Percentiles rank a stretch among this genome's conserved stretches.
Conservation (phyloP, 176 grass and related monocot genomes). For the Oropetium thomaeum region DNA sequence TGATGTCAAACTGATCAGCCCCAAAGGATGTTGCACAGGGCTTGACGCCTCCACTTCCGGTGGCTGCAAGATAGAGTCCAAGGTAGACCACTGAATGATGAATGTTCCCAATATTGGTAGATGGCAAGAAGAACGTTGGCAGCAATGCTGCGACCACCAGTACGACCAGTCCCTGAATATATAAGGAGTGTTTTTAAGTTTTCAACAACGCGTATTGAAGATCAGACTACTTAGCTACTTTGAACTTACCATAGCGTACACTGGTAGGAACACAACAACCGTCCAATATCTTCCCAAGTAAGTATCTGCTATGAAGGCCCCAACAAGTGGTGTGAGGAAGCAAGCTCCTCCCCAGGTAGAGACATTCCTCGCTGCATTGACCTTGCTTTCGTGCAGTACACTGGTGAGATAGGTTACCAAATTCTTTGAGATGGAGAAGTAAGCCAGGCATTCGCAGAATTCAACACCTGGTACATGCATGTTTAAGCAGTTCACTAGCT, state of each 20-base stretch:
- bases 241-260: not conserved
- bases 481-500: not conserved
- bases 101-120: too few species aligned
- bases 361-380: not conserved
- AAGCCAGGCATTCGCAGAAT: not conserved
- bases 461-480: constrained; percentile 9
- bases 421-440: not conserved
- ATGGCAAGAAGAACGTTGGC: too few species aligned
- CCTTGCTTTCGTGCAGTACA: constrained; percentile 23
- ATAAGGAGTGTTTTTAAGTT: not conserved
- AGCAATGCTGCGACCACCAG: too few species aligned
- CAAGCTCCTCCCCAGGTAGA: constrained; percentile 20
- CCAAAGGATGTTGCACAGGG: too few species aligned
- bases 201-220: too few species aligned
- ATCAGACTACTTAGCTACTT: too few species aligned
- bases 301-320: constrained; percentile 34
- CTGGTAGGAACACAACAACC: not conserved
- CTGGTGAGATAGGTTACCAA: constrained; percentile 31
- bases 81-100: too few species aligned
- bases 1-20: too few species aligned
- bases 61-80: too few species aligned
- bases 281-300: constrained; percentile 40
- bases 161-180: too few species aligned
- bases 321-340: constrained; percentile 23
- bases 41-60: too few species aligned